Conservation (phyloP, 2,329 filamentous ascomycete species). For the Fusarium sp. region DNA sequence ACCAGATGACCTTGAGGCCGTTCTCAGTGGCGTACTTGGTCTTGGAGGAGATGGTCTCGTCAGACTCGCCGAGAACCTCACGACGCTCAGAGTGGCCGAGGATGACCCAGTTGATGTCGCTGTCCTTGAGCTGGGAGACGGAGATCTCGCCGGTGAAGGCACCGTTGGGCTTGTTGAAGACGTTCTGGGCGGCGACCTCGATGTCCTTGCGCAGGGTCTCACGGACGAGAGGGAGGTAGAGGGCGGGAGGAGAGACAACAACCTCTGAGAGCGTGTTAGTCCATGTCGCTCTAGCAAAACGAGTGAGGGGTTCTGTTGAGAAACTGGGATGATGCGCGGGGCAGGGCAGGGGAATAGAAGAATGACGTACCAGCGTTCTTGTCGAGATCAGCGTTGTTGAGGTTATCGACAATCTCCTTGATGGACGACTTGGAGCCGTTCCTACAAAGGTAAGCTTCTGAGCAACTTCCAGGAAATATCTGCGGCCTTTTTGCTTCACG, state of each 20-base stretch:
- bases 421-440: slow-evolving; percentile 92
- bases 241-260: slow-evolving; percentile 87
- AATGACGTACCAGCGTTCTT: slow-evolving; percentile 71
- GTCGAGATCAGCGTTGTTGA: slow-evolving; percentile 87
- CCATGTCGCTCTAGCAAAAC: not conserved
- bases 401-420: slow-evolving; percentile 87
- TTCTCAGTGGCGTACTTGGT: slow-evolving; percentile 91
- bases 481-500: slow-evolving; percentile 44
- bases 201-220: slow-evolving; percentile 79
- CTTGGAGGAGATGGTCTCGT: slow-evolving; percentile 89
- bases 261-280: slow-evolving; percentile 70
- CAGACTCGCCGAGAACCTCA: slow-evolving; percentile 85
- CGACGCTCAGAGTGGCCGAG: slow-evolving; percentile 96
- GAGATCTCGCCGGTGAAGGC: slow-evolving; percentile 98
- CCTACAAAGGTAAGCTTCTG: slow-evolving; percentile 60
- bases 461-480: slow-evolving; percentile 9
- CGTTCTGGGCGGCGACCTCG: slow-evolving; percentile 93
- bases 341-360: not conserved
- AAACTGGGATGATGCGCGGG: slow-evolving; percentile 7
- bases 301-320: slow-evolving; percentile 20
- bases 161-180: slow-evolving; percentile 96
- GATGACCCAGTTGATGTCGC: slow-evolving; percentile 87
- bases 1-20: slow-evolving; percentile 91
- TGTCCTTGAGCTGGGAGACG: slow-evolving; percentile 89
- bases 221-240: slow-evolving; percentile 90